Percentiles rank a stretch among this genome's conserved stretches.
Conservation (phyloP, 2,329 filamentous ascomycete species). For the Colletotrichum endophyticum region DNA sequence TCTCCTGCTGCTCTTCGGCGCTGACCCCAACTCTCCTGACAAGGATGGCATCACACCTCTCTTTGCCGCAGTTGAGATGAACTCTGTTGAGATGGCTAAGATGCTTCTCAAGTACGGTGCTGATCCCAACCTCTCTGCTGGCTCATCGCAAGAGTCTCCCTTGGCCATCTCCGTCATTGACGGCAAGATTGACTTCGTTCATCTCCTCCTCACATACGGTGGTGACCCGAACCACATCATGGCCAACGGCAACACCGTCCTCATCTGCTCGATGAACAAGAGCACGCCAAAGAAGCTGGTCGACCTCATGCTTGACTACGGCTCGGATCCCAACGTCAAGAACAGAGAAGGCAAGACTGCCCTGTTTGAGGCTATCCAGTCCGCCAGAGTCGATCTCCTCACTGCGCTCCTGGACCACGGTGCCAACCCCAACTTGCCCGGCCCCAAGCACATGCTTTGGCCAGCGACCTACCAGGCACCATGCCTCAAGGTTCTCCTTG, state of each 20-base stretch:
- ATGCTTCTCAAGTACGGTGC: slow-evolving; percentile 69
- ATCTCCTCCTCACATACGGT: slow-evolving; percentile 66
- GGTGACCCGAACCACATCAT: slow-evolving; percentile 61
- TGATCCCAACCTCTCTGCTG: slow-evolving; percentile 57
- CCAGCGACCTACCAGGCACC: slow-evolving; percentile 63
- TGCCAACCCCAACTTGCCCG: slow-evolving; percentile 71
- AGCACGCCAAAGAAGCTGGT: slow-evolving; percentile 58
- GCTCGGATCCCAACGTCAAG: slow-evolving; percentile 62
- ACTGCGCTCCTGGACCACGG: slow-evolving; percentile 55
- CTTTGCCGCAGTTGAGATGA: slow-evolving; percentile 53
- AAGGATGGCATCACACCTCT: slow-evolving; percentile 56
- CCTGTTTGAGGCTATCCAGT: slow-evolving; percentile 65
- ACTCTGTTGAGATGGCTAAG: slow-evolving; percentile 61
- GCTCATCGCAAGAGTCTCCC: slow-evolving; percentile 58
- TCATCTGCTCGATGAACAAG: slow-evolving; percentile 66
- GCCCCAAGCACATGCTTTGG: slow-evolving; percentile 73
- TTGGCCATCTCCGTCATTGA: slow-evolving; percentile 54
- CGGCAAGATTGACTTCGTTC: slow-evolving; percentile 60
- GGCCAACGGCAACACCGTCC: slow-evolving; percentile 62
- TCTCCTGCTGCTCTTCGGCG: slow-evolving; percentile 61
- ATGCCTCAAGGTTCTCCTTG: slow-evolving; percentile 63
- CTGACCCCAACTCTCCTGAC: slow-evolving; percentile 58
- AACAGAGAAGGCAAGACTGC: slow-evolving; percentile 67
- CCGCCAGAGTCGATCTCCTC: slow-evolving; percentile 61
- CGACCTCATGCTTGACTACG: slow-evolving; percentile 65